phyloP scores from a whole-genome alignment of 495 filamentous ascomycete genomes.

The Neurospora sp. region DNA sequence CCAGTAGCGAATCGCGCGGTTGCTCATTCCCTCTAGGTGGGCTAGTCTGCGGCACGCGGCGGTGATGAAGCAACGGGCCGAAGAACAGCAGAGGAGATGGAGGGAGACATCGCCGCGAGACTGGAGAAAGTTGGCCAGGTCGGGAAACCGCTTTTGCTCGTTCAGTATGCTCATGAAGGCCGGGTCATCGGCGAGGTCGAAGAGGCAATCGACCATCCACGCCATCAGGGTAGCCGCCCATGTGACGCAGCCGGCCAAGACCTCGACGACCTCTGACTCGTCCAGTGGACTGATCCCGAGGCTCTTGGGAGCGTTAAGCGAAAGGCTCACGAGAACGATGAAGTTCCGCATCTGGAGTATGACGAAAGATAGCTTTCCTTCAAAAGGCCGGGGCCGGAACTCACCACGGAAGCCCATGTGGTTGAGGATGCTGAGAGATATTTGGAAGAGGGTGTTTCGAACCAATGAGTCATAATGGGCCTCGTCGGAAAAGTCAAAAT shows the following conservation, averaged over 20 bases:
- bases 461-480: conserved; percentile 60
- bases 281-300: conserved; percentile 44
- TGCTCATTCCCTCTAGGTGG: conserved; percentile 34
- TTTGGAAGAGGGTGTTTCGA: conserved; percentile 53
- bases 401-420: conserved; percentile 56
- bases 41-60: conserved; percentile 55
- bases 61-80: conserved; percentile 60
- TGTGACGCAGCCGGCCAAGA: conserved; percentile 43
- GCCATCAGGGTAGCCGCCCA: conserved; percentile 63
- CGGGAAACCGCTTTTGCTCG: conserved; percentile 35
- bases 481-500: conserved; percentile 61
- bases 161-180: conserved; percentile 32
- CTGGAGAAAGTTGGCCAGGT: conserved; percentile 35
- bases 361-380: conserved; percentile 63
- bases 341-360: conserved; percentile 63
- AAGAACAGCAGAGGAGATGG: conserved; percentile 60
- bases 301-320: conserved; percentile 36
- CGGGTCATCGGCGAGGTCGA: conserved; percentile 49
- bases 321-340: conserved; percentile 54
- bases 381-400: conserved; percentile 45
- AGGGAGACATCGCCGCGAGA: conserved; percentile 46
- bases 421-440: conserved; percentile 60
- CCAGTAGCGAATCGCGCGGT: conserved; percentile 29
- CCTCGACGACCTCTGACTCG: conserved; percentile 52
- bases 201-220: conserved; percentile 58